Evolutionary conservation across 495 filamentous ascomycete species (phyloP).

Genomic region (Rhypophila decipiens): DNA sequence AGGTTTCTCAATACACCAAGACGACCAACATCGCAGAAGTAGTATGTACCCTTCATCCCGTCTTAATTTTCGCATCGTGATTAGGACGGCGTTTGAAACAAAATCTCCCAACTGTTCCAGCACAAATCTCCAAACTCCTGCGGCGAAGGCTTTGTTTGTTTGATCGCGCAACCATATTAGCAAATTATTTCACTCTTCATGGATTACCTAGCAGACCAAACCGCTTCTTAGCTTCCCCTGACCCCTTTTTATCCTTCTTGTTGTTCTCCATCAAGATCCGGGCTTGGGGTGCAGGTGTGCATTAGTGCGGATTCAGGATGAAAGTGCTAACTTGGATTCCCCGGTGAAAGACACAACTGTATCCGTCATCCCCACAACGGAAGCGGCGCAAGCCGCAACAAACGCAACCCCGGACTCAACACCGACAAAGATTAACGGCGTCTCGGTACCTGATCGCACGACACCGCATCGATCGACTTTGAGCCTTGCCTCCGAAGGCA

Average conservation of each 20-base stretch:
- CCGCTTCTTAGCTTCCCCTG: background rate
- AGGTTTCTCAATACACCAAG: constrained; percentile 23
- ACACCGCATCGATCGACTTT: constrained; percentile 20
- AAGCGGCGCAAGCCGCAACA: constrained; percentile 13
- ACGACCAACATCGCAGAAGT: constrained; percentile 25
- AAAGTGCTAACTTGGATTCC: background rate
- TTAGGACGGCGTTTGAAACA: background rate
- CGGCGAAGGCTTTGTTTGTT: too few relatives aligned
- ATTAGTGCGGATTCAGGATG: background rate
- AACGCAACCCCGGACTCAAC: constrained; percentile 3
- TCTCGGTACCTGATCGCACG: constrained; percentile 11
- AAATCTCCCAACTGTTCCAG: background rate
- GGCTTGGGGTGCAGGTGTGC: background rate
- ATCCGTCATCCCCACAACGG: constrained; percentile 1
- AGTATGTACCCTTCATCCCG: constrained; percentile 22
- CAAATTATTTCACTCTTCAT: too few relatives aligned
- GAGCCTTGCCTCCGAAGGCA: constrained; percentile 27
- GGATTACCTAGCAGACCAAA: background rate
- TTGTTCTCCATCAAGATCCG: background rate
- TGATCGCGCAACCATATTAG: too few relatives aligned
- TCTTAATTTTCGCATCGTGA: background rate
- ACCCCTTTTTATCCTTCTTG: background rate
- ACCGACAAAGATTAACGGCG: constrained; percentile 10
- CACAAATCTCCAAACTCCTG: too few relatives aligned
- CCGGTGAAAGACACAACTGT: constrained; percentile 1